Evolutionary conservation across 495 filamentous ascomycete species (phyloP).

Genomic region (Hyaloscypha hepaticicola): DNA sequence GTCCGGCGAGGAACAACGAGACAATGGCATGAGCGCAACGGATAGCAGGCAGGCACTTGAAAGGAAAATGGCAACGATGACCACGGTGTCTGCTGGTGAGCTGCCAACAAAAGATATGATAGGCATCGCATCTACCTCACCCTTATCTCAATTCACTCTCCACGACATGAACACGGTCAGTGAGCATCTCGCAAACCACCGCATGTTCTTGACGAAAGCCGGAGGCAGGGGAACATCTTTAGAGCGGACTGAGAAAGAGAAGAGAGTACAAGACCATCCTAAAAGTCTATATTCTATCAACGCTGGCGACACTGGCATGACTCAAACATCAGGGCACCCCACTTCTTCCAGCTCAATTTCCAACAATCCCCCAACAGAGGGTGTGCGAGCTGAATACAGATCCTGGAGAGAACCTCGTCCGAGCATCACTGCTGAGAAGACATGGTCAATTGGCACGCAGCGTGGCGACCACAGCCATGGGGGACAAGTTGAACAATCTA

Average conservation of each 20-base stretch:
- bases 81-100: conserved; percentile 1
- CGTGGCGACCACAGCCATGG: conserved; percentile 38
- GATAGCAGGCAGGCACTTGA: not conserved
- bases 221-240: conserved; percentile 39
- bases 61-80: conserved; percentile 19
- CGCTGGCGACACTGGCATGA: conserved; percentile 38
- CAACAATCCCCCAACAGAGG: conserved; percentile 32
- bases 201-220: conserved; percentile 25
- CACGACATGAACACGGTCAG: conserved; percentile 13
- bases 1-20: not conserved
- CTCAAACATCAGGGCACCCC: conserved; percentile 18
- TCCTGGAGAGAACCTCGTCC: conserved; percentile 46
- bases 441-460: conserved; percentile 54
- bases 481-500: conserved; percentile 73
- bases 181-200: conserved; percentile 17
- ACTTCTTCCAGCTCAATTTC: conserved; percentile 19
- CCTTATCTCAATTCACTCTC: conserved; percentile 23
- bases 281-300: conserved; percentile 30
- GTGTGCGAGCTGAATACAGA: conserved; percentile 39
- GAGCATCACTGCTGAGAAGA: conserved; percentile 46
- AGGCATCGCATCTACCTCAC: conserved; percentile 6
- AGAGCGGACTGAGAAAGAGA: conserved; percentile 46
- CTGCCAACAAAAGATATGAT: not conserved
- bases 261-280: conserved; percentile 32
- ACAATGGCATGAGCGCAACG: conserved; percentile 21